These are phyloP conservation scores for Jimgerdemannia flammicorona DNA, from an alignment of 192 early-diverging fungal genomes.

Conservation along the genomic window DNA sequence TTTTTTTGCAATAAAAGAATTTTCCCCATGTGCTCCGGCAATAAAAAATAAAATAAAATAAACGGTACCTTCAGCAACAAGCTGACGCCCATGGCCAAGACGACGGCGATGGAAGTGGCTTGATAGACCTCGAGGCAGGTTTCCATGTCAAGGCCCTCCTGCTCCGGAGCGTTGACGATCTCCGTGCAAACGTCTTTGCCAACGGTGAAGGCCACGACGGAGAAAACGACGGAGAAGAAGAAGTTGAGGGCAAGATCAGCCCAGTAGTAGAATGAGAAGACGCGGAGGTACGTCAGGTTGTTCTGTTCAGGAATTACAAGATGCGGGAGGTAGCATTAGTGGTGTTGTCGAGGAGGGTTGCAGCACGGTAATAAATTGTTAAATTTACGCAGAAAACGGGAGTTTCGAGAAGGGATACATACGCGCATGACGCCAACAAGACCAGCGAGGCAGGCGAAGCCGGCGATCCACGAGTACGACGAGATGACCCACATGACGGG, in stretches of 20 bases:
- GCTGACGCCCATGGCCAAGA: too few species aligned
- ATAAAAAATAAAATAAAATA: too few species aligned
- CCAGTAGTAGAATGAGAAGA: constrained; percentile 21
- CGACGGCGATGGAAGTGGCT: too few species aligned
- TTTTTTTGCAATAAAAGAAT: too few species aligned
- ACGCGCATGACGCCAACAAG: constrained; percentile 17
- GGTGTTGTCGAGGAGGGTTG: too few species aligned
- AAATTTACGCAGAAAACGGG: not conserved
- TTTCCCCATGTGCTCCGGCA: too few species aligned
- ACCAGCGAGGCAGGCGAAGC: constrained; percentile 13
- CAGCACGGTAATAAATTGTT: too few species aligned
- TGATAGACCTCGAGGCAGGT: too few species aligned
- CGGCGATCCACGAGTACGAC: constrained; percentile 12
- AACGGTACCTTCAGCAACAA: too few species aligned
- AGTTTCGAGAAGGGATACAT: not conserved
- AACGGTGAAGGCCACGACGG: constrained; percentile 14
- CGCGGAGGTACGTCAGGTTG: constrained; percentile 14
- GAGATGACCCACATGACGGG: constrained; percentile 1
- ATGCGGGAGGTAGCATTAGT: not conserved
- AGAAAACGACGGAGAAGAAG: constrained; percentile 13
- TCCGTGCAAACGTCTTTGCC: constrained; percentile 14
- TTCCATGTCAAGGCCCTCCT: too few species aligned
- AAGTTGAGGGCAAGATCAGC: constrained; percentile 16
- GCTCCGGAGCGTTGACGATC: too few species aligned
- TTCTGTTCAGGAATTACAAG: too few species aligned